These are phyloP conservation scores for Schwanniomyces vanrijiae DNA, from an alignment of 805 yeast genomes.

Conservation along the genomic window DNA sequence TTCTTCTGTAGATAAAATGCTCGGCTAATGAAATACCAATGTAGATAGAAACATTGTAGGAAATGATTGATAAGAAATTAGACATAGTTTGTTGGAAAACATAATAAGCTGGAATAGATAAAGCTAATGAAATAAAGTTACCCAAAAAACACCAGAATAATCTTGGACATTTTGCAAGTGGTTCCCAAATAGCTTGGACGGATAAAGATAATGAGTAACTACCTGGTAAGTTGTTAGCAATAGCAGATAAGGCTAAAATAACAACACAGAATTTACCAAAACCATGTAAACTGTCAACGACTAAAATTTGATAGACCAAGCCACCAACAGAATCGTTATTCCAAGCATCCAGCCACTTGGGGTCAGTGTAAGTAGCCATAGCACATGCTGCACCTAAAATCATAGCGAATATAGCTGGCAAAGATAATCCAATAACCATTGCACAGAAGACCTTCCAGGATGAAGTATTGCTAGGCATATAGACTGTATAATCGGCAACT, in stretches of 20 bases:
- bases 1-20: conserved; percentile 26
- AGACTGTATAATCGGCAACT: conserved; percentile 35
- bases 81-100: conserved; percentile 28
- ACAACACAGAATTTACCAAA: conserved; percentile 33
- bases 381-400: conserved; percentile 47
- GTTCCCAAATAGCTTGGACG: conserved; percentile 31
- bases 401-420: conserved; percentile 73
- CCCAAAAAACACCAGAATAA: conserved; percentile 35
- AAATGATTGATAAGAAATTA: conserved; percentile 31
- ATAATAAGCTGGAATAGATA: conserved; percentile 36
- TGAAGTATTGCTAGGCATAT: conserved; percentile 26
- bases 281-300: conserved; percentile 26
- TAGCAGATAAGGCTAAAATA: conserved; percentile 27
- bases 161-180: conserved; percentile 29
- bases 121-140: conserved; percentile 28
- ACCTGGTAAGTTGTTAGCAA: conserved; percentile 35
- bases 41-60: conserved; percentile 34
- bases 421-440: conserved; percentile 46
- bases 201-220: conserved; percentile 31
- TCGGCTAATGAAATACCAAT: conserved; percentile 30
- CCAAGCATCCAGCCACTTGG: conserved; percentile 53
- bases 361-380: conserved; percentile 23
- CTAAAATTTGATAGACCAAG: conserved; percentile 28
- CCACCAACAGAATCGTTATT: conserved; percentile 48
- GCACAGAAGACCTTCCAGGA: conserved; percentile 26